These are phyloP conservation scores for Craterostigma plantagineum DNA, from an alignment of 257 asterid species.

Conservation along the genomic window DNA sequence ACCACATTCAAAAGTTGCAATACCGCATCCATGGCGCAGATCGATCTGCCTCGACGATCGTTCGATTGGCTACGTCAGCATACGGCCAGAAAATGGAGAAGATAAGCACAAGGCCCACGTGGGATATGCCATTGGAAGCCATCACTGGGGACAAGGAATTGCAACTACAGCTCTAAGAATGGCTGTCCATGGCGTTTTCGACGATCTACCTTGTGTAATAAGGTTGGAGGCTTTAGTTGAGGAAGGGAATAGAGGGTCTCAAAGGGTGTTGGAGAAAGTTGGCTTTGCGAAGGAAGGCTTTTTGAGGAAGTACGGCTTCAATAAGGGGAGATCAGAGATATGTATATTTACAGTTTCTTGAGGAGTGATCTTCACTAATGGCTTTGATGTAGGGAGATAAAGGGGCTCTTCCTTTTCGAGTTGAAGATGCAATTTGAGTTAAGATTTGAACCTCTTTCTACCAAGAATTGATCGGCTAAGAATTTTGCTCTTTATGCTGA, in stretches of 20 bases:
- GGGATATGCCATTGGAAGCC: conserved; percentile 34
- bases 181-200: conserved; percentile 27
- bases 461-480: too few species aligned
- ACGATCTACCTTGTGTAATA: conserved; percentile 22
- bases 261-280: conserved; percentile 41
- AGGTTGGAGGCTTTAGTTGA: conserved; percentile 70
- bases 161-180: conserved; percentile 29
- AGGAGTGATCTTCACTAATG: conserved; percentile 14
- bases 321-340: conserved; percentile 45
- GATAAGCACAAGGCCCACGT: conserved; percentile 50
- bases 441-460: too few species aligned
- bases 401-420: too few species aligned
- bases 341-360: conserved; percentile 48
- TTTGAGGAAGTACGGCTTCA: conserved; percentile 42
- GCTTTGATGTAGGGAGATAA: neutral
- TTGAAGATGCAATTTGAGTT: neutral
- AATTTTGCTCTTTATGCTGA: too few species aligned
- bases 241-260: conserved; percentile 47
- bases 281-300: conserved; percentile 51
- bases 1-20: conserved; percentile 33
- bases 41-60: conserved; percentile 41
- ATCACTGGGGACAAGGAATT: conserved; percentile 46
- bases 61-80: conserved; percentile 42
- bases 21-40: conserved; percentile 55
- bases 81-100: conserved; percentile 26